phyloP scores from a whole-genome alignment of 176 grass and related monocot species.

The Zizania latifolia region DNA sequence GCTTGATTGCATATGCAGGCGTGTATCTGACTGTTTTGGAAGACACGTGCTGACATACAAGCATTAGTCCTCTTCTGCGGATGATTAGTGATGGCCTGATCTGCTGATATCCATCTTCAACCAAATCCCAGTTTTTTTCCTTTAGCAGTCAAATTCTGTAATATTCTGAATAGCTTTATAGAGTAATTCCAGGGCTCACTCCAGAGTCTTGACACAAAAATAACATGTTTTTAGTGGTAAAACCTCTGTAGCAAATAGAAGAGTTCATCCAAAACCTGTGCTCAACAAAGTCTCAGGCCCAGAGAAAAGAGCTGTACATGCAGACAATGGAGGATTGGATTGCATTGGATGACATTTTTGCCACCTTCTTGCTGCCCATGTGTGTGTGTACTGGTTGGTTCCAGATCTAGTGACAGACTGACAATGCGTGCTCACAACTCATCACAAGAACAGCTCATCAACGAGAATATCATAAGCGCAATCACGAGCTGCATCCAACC shows the following conservation, averaged over 20 bases:
- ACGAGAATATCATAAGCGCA: slow-evolving; percentile 27
- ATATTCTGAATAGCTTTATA: neutral
- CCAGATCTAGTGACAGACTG: slow-evolving; percentile 28
- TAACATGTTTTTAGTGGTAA: too few relatives aligned
- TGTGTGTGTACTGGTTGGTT: neutral
- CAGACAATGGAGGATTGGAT: neutral
- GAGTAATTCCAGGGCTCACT: neutral
- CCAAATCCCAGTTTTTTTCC: neutral
- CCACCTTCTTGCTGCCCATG: neutral
- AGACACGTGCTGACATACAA: neutral
- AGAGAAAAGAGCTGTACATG: neutral
- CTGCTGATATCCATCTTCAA: neutral
- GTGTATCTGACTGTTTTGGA: neutral
- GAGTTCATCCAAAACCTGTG: too few relatives aligned
- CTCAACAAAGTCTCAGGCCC: neutral
- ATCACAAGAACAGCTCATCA: slow-evolving; percentile 11
- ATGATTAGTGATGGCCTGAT: neutral
- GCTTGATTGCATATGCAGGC: neutral
- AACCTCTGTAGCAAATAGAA: neutral
- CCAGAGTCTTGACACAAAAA: neutral
- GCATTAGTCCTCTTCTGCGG: neutral
- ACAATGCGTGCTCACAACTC: neutral
- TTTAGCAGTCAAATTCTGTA: neutral
- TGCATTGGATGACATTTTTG: neutral
- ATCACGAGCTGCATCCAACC: slow-evolving; percentile 17